phyloP scores from a whole-genome alignment of 345 rosid genomes.

The Toxicodendron radicans region DNA sequence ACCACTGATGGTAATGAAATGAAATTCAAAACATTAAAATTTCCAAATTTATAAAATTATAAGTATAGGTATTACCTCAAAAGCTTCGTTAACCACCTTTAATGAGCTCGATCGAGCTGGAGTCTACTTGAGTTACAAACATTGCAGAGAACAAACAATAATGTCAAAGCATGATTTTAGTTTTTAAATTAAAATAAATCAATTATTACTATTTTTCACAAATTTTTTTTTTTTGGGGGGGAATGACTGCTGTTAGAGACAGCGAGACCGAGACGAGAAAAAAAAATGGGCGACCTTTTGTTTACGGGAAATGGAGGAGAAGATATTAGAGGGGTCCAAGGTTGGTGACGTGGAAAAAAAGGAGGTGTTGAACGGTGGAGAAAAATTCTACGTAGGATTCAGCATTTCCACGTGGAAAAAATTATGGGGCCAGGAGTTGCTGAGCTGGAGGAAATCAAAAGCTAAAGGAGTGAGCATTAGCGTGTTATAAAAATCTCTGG shows the following conservation, averaged over 20 bases:
- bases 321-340: constrained; percentile 21
- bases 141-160: constrained; percentile 14
- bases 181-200: not conserved
- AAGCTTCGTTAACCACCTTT: constrained; percentile 27
- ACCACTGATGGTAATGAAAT: not conserved
- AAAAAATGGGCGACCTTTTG: constrained; percentile 28
- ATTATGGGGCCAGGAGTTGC: constrained; percentile 16
- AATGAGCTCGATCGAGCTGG: constrained; percentile 23
- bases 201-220: not conserved
- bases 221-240: too few relatives aligned
- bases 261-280: constrained; percentile 5
- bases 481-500: constrained; percentile 3
- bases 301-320: constrained; percentile 17
- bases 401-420: constrained; percentile 30
- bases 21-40: constrained; percentile 1
- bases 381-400: constrained; percentile 33
- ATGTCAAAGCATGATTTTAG: constrained; percentile 10
- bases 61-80: constrained; percentile 15
- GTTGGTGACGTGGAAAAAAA: constrained; percentile 51
- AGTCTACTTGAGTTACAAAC: constrained; percentile 8
- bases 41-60: constrained; percentile 19
- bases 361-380: constrained; percentile 30
- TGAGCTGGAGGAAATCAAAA: constrained; percentile 55
- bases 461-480: constrained; percentile 27
- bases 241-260: constrained; percentile 24